phyloP scores from a whole-genome alignment of 1,284 basidiomycete genomes.

The Irpex sp. region DNA sequence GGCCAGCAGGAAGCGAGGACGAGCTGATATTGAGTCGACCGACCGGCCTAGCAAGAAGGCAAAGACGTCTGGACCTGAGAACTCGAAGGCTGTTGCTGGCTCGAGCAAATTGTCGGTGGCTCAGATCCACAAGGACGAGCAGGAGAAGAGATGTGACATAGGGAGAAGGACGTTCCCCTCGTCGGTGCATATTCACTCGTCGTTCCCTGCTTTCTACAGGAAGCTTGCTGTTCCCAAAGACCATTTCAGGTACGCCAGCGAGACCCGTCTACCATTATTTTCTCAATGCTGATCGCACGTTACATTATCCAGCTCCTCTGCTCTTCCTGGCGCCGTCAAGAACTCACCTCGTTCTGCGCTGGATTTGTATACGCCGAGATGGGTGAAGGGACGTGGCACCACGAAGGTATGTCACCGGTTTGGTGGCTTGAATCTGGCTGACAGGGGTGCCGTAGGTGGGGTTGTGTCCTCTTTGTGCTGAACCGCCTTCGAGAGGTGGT shows the following conservation, averaged over 20 bases:
- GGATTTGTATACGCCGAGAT: slow-evolving; percentile 77
- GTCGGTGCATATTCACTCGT: slow-evolving; percentile 38
- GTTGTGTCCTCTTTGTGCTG: slow-evolving; percentile 74
- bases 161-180: slow-evolving; percentile 45
- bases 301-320: slow-evolving; percentile 17
- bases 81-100: not conserved
- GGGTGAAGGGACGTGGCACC: slow-evolving; percentile 64
- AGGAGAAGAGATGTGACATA: not conserved
- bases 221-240: slow-evolving; percentile 52
- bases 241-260: not conserved
- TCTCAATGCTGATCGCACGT: not conserved
- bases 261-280: not conserved
- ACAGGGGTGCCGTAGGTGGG: slow-evolving; percentile 39
- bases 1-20: not conserved
- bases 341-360: slow-evolving; percentile 52
- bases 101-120: not conserved
- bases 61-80: not conserved
- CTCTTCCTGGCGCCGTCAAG: slow-evolving; percentile 41
- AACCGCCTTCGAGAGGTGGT: slow-evolving; percentile 58
- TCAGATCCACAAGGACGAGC: not conserved
- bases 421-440: not conserved
- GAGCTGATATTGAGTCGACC: not conserved
- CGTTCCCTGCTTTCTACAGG: slow-evolving; percentile 59
- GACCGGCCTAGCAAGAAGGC: not conserved
- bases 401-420: slow-evolving; percentile 42